A percentile compares a stretch with the other conserved stretches of the same genome.
phyloP scores from a whole-genome alignment of 306 rosid genomes.

The Mimosa pudica region DNA sequence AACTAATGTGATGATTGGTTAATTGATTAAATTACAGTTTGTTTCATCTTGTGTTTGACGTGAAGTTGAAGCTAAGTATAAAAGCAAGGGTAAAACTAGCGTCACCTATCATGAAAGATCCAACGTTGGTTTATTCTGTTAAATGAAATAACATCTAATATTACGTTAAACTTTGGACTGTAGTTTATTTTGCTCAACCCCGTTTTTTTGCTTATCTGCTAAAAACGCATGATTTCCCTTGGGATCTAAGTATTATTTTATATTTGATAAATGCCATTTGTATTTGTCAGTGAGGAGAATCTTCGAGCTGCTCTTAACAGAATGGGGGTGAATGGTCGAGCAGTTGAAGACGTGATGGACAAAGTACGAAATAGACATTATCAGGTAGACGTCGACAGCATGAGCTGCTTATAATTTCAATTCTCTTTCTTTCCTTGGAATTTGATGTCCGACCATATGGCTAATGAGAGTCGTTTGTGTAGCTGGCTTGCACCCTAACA shows the following conservation, averaged over 20 bases:
- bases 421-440: slow-evolving; percentile 30
- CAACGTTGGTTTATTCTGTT: not conserved
- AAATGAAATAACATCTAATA: not conserved
- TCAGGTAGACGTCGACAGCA: slow-evolving; percentile 72
- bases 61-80: too few relatives aligned
- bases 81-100: not conserved
- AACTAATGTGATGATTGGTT: too few relatives aligned
- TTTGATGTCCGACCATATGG: slow-evolving; percentile 35
- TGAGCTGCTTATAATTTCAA: slow-evolving; percentile 29
- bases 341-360: slow-evolving; percentile 74
- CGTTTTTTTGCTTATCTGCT: slow-evolving; percentile 6
- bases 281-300: slow-evolving; percentile 77
- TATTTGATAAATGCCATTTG: slow-evolving; percentile 33
- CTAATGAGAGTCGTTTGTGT: slow-evolving; percentile 34
- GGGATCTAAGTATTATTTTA: not conserved
- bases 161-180: slow-evolving; percentile 5
- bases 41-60: too few relatives aligned
- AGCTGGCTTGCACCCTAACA: slow-evolving; percentile 97
- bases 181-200: not conserved
- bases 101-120: not conserved
- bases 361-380: slow-evolving; percentile 89
- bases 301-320: slow-evolving; percentile 82
- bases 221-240: not conserved
- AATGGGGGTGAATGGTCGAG: slow-evolving; percentile 79
- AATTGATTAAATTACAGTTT: too few relatives aligned